Percentiles rank a stretch among this genome's conserved stretches.
Conservation (phyloP, 2,329 filamentous ascomycete genomes). For the Daldinia eschscholtzii region DNA sequence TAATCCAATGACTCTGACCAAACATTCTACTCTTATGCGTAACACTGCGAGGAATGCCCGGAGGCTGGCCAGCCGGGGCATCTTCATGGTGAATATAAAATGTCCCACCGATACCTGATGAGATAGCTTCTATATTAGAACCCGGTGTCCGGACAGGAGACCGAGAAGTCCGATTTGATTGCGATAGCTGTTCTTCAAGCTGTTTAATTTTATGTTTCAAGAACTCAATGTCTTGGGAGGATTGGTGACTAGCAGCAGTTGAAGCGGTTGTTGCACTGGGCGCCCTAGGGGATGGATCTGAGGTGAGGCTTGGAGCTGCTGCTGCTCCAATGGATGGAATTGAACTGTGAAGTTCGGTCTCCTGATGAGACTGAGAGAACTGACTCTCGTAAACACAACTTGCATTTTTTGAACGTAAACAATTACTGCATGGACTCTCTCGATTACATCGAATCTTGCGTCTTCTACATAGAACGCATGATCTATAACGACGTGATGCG, state of each 20-base stretch:
- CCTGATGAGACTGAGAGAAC: constrained; percentile 34
- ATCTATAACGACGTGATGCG: constrained; percentile 50
- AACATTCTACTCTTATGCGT: constrained; percentile 69
- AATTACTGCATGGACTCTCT: constrained; percentile 69
- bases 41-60: constrained; percentile 57
- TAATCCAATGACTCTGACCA: constrained; percentile 70
- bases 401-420: constrained; percentile 64
- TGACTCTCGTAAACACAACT: constrained; percentile 61
- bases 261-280: constrained; percentile 37
- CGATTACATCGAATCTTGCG: constrained; percentile 73
- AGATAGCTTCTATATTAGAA: constrained; percentile 54
- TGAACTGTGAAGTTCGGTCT: constrained; percentile 15
- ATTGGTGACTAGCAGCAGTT: constrained; percentile 43
- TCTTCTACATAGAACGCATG: constrained; percentile 64
- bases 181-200: constrained; percentile 59
- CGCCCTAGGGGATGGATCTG: constrained; percentile 16
- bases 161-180: constrained; percentile 38
- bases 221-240: constrained; percentile 53
- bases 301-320: constrained; percentile 9
- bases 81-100: constrained; percentile 59
- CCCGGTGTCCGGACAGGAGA: constrained; percentile 10
- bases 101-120: constrained; percentile 57
- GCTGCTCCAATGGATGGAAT: constrained; percentile 1
- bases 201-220: constrained; percentile 57
- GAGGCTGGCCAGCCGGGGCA: constrained; percentile 48